Percentiles rank a stretch among this genome's conserved stretches.
Evolutionary conservation across 306 rosid species (phyloP).

Genomic region (Glycine latifolia): DNA sequence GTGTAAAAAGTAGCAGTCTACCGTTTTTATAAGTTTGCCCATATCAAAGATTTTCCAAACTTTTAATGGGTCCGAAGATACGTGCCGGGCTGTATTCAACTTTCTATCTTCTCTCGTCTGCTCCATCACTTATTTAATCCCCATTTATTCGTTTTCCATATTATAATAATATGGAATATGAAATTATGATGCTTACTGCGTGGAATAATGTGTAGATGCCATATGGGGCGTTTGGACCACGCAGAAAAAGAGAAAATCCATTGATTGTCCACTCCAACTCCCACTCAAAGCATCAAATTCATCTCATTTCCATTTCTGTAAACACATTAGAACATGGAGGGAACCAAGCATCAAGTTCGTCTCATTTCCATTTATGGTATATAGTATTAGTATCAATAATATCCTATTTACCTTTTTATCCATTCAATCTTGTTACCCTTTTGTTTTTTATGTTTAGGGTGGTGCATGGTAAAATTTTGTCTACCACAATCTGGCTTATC

Average conservation of each 20-base stretch:
- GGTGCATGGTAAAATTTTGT: background rate
- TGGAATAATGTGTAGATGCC: constrained; percentile 41
- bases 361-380: constrained; percentile 19
- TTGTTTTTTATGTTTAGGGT: no score
- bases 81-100: constrained; percentile 57
- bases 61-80: constrained; percentile 54
- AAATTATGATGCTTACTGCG: constrained; percentile 41
- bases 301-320: background rate
- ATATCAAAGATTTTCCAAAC: constrained; percentile 39
- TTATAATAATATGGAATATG: constrained; percentile 31
- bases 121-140: constrained; percentile 29
- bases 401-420: constrained; percentile 19
- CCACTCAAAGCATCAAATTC: constrained; percentile 17
- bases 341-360: constrained; percentile 12
- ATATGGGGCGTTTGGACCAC: constrained; percentile 47
- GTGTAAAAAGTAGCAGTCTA: background rate
- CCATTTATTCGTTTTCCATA: constrained; percentile 45
- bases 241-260: constrained; percentile 35
- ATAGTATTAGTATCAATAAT: background rate
- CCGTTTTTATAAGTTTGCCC: constrained; percentile 23
- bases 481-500: background rate
- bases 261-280: constrained; percentile 16
- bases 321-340: constrained; percentile 6
- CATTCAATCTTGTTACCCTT: background rate
- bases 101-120: constrained; percentile 33